Evolutionary conservation across 495 filamentous ascomycete genomes (phyloP), one percentile per base, ranked within the genome.

Genomic region (Neurospora sp.): DNA sequence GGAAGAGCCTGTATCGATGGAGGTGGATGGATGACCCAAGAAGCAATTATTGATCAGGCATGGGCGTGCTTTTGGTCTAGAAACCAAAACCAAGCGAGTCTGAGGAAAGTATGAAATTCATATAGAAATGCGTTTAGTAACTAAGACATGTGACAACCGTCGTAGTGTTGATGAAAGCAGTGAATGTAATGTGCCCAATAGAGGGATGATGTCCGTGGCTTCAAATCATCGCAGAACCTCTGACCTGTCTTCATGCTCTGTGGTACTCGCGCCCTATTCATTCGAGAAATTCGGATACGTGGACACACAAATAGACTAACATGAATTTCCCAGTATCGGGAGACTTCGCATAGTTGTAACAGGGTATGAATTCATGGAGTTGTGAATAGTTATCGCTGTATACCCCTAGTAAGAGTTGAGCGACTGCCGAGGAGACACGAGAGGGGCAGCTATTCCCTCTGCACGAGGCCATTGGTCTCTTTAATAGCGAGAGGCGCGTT

Each of bases 21-120:
- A 60, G 23, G 2, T 14, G 8, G 23, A 14, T 2, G 11, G 49
- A 2, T 5, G 4, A 31, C 11, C 23, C 49, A 31, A 31, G 31
- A 2, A 2, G 20, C 14, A 18, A 14, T 11, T 39, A 4, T 46
- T 4, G 46, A 23, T 54, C 10, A 23, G 4, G 10, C 2, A 54
- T 20, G 4, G 10, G 10, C n/a, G 46, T 54, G 46, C 20, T 4
- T 23, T 23, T 4, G 1, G 5, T 2, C 12, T 0, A 4, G 12
- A 12, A 49, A 0, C 0, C 5, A 42, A 42, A 16, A 7, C 0
- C 4, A 44, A 18, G 1, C 5, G 0, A 44, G 6, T n/a, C 3
- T n/a, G 6, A 44, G 16, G 7, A 0, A 1, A n/a, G 5, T 44
- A 1, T 18, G 0, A n/a, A 8, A 44, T 44, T 44, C 0, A 7